Evolutionary conservation across 805 yeast species (phyloP), one percentile per base, ranked within the genome.

Genomic region (Candida odintsovae): DNA sequence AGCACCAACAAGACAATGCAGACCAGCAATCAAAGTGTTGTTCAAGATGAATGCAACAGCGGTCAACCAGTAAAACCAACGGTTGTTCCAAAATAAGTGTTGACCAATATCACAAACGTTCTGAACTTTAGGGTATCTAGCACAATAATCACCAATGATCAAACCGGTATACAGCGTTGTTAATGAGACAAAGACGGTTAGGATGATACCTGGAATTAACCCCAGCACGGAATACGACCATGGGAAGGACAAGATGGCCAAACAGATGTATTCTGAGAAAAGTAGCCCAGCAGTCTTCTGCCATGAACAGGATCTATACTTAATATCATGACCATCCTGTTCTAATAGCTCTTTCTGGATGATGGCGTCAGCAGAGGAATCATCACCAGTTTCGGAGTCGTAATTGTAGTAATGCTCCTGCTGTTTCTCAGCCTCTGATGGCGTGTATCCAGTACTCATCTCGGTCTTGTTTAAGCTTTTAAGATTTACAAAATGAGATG

Each of bases 181-280:
- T 20, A 70, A 50, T 2, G 82, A 69, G 4, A 78, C 78, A 44
- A 74, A 73, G 1, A 70, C 70, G 0, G 83, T 79, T 42, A 78
- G 55, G 25, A 79, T 74, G 23, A 79, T 63, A 1, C 84, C 85
- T 2, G 83, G 82, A 2, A 78, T 74, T 9, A 79, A 60, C 0
- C 85, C 85, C 18, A 79, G 62, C 3, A 78, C 78, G 3, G 83
- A 76, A 53, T 76, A 79, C 11, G 82, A 75, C 82, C 83, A 77
- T 0, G 85, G 85, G 58, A 79, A 79, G n/a, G 82, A 75, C 79
- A 79, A 71, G 48, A 78, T 77, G 13, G 84, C 84, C 50, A 79
- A 66, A 53, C 83, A 80, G 28, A 78, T 77, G 58, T 79, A 79
- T 58, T 79, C 84, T 2, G 80, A 74, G 50, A 79, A 76, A 44